A percentile compares a stretch with the other conserved stretches of the same genome.
Conservation (phyloP, 1,139 yeast species). For the Taphrina populina region DNA sequence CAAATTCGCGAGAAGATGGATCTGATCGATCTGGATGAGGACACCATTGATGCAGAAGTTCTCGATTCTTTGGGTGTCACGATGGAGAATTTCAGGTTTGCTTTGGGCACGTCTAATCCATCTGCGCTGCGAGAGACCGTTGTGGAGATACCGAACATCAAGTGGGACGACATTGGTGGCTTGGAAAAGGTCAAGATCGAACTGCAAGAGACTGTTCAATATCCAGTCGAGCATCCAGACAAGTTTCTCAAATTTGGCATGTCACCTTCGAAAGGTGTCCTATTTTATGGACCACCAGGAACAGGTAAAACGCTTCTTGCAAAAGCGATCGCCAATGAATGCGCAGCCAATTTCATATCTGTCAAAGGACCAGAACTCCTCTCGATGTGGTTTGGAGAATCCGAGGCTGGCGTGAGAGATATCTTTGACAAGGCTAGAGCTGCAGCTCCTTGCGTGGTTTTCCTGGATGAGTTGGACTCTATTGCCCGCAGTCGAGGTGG, state of each 20-base stretch:
- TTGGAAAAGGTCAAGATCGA: conserved; percentile 92
- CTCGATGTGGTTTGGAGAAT: conserved; percentile 99
- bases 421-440: conserved; percentile 98
- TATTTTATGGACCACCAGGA: conserved; percentile 99
- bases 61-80: conserved; percentile 96
- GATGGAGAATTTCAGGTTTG: conserved; percentile 97
- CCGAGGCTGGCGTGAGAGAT: conserved; percentile 94
- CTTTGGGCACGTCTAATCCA: conserved; percentile 96
- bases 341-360: conserved; percentile 91
- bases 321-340: conserved; percentile 97
- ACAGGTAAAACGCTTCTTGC: conserved; percentile 98
- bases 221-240: conserved; percentile 97
- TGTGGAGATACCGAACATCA: conserved; percentile 95
- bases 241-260: conserved; percentile 97
- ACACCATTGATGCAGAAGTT: conserved; percentile 95
- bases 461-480: conserved; percentile 95
- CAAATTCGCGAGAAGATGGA: conserved; percentile 99
- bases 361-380: conserved; percentile 96
- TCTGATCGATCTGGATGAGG: conserved; percentile 93
- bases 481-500: conserved; percentile 98
- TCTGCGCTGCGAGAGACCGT: conserved; percentile 99
- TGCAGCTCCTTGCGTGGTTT: conserved; percentile 97
- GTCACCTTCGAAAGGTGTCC: conserved; percentile 96
- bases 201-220: conserved; percentile 97
- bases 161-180: conserved; percentile 98